Evolutionary conservation across 257 asterid genomes (phyloP), one percentile per base, ranked within the genome.

Genomic region (Mitragyna speciosa): DNA sequence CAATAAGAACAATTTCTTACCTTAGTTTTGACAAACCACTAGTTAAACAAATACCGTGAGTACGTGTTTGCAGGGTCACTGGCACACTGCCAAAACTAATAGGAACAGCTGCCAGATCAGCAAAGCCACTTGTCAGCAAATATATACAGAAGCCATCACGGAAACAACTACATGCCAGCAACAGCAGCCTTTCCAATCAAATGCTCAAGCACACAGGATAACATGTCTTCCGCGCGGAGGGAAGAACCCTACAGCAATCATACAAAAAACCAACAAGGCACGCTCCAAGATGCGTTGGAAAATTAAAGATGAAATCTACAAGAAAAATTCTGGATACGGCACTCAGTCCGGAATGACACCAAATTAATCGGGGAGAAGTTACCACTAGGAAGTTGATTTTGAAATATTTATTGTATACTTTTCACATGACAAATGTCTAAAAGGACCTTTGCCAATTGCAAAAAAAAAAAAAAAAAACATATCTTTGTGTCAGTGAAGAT

Each of bases 271-370:
- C 61, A 63, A 48, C 41, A 63, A 19, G 15, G 67, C 61, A 65
- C 78, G 48, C 78, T 64, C 33, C 16, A 49, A 63, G 28, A 69
- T n/a, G 73, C 78, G 5, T 79, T 79, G 72, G 83, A 45, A 48
- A 51, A 20, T 4, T 16, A 78, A 17, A n/a, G 17, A 59, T 66
- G 8, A 41, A 36, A 20, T 39, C 39, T 59, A 24, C 30, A 59
- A 10, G 66, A 12, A 24, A 63, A 63, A 26, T 61, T 61, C 36
- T 0, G 36, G 36, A 61, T 58, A 7, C 28, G 9, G 8, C 16
- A 39, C 33, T 26, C 33, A 8, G n/a, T 43, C 75, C 31, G 8
- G 58, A 22, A 24, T 4, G 1, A 45, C 52, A 69, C 73, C 52
- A 20, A 69, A 5, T 69, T 2, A 33, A 31, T n/a, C n/a, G 28